Base-by-base conservation (phyloP, 2,329 filamentous ascomycete genomes). In the Rhinocladiella similis region DNA sequence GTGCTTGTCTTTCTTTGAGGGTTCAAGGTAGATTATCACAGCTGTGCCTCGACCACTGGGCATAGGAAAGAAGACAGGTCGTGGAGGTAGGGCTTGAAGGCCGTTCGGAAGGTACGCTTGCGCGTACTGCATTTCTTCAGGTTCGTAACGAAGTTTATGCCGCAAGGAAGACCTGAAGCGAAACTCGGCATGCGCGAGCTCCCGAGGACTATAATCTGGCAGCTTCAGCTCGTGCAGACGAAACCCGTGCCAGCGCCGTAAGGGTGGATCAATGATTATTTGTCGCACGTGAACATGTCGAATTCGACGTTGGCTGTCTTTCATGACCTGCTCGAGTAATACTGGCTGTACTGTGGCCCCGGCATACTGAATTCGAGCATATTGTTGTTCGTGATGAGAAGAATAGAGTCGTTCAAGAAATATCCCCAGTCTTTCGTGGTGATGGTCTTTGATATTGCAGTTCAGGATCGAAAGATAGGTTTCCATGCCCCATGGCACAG, bases 341-440 rank as follows among this genome's bases (percentile, higher is more conserved):
- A 59, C 25, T 5, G 47, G 49, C 46, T 53, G 41, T 13, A 59
- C 57, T n/a, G 57, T 59, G 12, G 27, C 45, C 7, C 57, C 56
- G 19, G 48, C 51, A 41, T 50, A 38, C 16, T 50, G 33, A 7
- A 59, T 51, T 6, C 55, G 51, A 12, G 53, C 50, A 47, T 50
- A 62, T 80, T 79, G 59, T 77, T 73, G 42, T 80, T 83, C 59
- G 73, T 76, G 51, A 69, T 74, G 51, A 3, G 51, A 59, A 27
- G 56, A 59, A 19, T 36, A 47, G 65, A 69, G 53, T 69, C 66
- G 50, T 36, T 59, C 53, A 13, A 62, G 47, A 19, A 62, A 60
- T 35, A 62, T 59, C 7, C 60, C 60, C 9, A 60, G 33, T 22
- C 53, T 49, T n/a, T 33, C 18, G 19, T 45, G 16, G 7, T 45